Evolutionary conservation across 345 rosid species (phyloP), one percentile per base, ranked within the genome.

Genomic region (Pistacia integerrima): DNA sequence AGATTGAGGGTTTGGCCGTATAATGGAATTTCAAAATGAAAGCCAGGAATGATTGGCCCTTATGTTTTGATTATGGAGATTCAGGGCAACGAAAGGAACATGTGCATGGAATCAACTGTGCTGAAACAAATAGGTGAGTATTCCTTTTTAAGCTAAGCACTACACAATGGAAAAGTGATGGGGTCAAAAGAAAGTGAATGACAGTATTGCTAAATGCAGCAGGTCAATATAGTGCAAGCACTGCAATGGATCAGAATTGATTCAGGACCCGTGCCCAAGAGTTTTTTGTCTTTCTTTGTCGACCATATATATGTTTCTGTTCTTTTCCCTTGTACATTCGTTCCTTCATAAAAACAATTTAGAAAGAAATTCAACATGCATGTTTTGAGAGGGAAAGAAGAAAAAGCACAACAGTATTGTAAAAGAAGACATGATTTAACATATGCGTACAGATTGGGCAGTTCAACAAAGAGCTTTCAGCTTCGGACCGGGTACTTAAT

Each of bases 231-330:
- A 1, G 58, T 17, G 33, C n/a, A 12, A 11, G 64, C 33, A 11
- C 51, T 11, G 28, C 33, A 63, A 49, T 22, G 33, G 8, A 18
- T 56, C 63, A 70, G 59, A 8, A 2, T 30, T 30, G 3, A 30
- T 30, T 30, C 33, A 30, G 33, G 33, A 30, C 9, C 66, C 17
- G 17, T 72, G 8, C 56, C 75, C 75, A 25, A 25, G 25, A 25
- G 58, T 20, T 17, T 71, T 73, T 73, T 62, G 67, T 62, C 57
- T 48, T 46, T 48, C 38, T 22, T 33, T 4, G 30, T 73, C 60
- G 63, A 44, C 69, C 61, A 30, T 30, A 30, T 30, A 30, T 30
- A 11, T 51, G 18, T 62, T 59, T 20, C 67, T 8, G 11, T 12
- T n/a, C 16, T 49, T 67, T 13, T 69, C 3, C 5, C 18, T 55